phyloP scores from a whole-genome alignment of 148 eudicot species.

The Rhododendron ovatum region DNA sequence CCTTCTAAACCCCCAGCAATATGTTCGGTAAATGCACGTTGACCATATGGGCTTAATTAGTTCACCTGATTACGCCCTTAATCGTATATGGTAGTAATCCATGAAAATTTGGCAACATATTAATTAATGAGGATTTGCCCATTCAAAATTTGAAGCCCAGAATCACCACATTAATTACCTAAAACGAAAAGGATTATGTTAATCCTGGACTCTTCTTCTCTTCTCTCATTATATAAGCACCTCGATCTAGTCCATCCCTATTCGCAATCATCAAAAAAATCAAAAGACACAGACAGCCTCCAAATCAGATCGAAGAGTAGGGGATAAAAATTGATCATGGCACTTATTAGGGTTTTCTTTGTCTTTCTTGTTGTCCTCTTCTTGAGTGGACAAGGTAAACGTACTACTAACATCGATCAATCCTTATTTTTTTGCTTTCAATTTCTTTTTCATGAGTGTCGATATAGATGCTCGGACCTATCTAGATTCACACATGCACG shows the following conservation, averaged over 20 bases:
- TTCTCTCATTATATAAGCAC: not conserved
- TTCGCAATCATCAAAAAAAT: not conserved
- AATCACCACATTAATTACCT: not conserved
- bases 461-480: not conserved
- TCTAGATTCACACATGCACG: no score
- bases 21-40: not conserved
- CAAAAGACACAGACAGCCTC: not conserved
- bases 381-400: not conserved
- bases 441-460: not conserved
- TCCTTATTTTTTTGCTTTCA: not conserved
- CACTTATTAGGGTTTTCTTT: not conserved
- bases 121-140: not conserved
- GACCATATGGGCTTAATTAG: no score
- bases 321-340: not conserved
- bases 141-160: not conserved
- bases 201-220: not conserved
- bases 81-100: not conserved
- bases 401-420: no score
- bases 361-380: not conserved
- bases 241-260: not conserved
- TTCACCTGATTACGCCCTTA: no score
- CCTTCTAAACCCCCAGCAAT: no score
- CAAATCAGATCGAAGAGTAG: not conserved
- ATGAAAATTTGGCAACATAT: not conserved
- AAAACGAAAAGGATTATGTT: not conserved